These are phyloP conservation scores for Meira miltonrushii DNA, from an alignment of 1,284 basidiomycete species.

Conservation along the genomic window DNA sequence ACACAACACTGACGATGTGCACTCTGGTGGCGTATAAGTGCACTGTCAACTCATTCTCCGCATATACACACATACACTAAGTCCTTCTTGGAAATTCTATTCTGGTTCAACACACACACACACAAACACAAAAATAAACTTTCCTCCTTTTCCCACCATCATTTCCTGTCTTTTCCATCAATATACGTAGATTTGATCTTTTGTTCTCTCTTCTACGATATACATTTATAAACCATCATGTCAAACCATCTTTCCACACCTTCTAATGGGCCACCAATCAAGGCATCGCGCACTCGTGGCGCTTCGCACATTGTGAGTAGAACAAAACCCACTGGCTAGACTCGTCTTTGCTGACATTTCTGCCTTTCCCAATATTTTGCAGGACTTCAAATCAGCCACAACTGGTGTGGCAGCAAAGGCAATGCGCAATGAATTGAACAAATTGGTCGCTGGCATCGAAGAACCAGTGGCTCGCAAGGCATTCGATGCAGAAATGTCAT, in stretches of 20 bases:
- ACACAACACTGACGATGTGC: too few relatives aligned
- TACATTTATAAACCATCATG: neutral
- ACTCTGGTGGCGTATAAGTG: too few relatives aligned
- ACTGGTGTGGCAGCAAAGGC: slow-evolving; percentile 95
- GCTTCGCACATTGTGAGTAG: slow-evolving; percentile 49
- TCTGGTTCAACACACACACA: too few relatives aligned
- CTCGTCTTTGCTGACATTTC: too few relatives aligned
- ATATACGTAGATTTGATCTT: too few relatives aligned
- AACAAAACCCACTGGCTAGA: too few relatives aligned
- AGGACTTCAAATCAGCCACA: slow-evolving; percentile 92
- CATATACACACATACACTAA: too few relatives aligned
- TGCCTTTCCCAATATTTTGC: slow-evolving; percentile 1
- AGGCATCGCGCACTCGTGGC: slow-evolving; percentile 47
- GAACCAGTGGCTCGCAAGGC: slow-evolving; percentile 68
- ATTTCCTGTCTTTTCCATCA: too few relatives aligned
- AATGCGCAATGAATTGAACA: slow-evolving; percentile 97
- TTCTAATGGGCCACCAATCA: slow-evolving; percentile 39
- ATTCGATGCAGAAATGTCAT: slow-evolving; percentile 97
- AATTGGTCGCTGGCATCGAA: slow-evolving; percentile 65
- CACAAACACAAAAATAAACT: too few relatives aligned
- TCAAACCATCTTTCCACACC: slow-evolving; percentile 36
- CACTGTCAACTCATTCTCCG: too few relatives aligned
- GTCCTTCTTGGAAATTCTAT: too few relatives aligned
- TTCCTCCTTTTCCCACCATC: too few relatives aligned
- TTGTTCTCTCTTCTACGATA: neutral